Evolutionary conservation across 2,329 filamentous ascomycete species (phyloP), one percentile per base, ranked within the genome.

Genomic region (Anthostomella pinea): DNA sequence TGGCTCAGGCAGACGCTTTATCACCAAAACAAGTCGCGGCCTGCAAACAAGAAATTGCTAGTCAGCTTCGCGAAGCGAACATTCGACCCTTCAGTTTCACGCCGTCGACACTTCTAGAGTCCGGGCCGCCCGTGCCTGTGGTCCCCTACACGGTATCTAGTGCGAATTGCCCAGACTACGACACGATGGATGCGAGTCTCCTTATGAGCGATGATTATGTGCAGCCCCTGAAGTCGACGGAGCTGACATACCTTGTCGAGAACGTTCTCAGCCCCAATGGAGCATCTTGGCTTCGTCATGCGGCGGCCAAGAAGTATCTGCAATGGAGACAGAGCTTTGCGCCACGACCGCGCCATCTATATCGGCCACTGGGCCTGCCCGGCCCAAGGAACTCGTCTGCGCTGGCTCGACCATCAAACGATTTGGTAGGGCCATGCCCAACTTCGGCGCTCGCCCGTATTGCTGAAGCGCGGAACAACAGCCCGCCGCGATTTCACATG

Each of bases 131-230:
- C 8, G 27, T 43, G n/a, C 52, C 62, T 2, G 58, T 60, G 9
- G 67, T 67, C 40, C 79, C 83, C 3, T 94, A 87, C 56, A 80
- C 87, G 1, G 74, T 95, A 14, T 96, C 91, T 2, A 93, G 85
- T 14, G 77, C 77, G 9, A 70, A 77, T 16, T 78, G 75, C 2
- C 76, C 77, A 15, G 88, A 96, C 52, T 68, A 80, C 42, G 87
- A 95, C 24, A 80, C 75, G 27, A 94, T 97, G 83, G 91, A 97
- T 59, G 91, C 90, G 13, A 95, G 88, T 53, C 70, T 95, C 0
- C 73, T 97, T 13, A 97, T 97, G 91, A 89, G 83, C 38, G 83
- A 90, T 1, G 86, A 93, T 53, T 97, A 96, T 57, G 70, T 93
- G 10, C 83, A 87, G 43, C 91, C 91, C 1, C 70, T 96, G 4